Conservation (phyloP, 495 filamentous ascomycete species). For the Penicillium coffeae region DNA sequence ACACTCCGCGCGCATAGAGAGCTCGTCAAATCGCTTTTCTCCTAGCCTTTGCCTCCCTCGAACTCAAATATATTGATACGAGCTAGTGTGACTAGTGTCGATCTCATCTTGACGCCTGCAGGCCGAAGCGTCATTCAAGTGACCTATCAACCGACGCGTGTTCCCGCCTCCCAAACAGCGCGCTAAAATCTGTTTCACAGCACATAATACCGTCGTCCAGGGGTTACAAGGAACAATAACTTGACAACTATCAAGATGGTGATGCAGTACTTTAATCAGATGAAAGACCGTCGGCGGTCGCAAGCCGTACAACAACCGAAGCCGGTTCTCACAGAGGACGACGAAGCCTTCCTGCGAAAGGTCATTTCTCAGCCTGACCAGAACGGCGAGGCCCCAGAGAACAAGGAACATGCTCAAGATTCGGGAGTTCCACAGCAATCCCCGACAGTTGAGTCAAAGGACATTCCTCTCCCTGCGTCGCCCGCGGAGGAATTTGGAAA, state of each 20-base stretch:
- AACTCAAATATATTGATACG: neutral
- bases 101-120: neutral
- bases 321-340: conserved; percentile 50
- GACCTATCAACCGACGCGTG: conserved; percentile 8
- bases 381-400: conserved; percentile 5
- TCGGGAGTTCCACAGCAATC: conserved; percentile 4
- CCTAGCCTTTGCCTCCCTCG: neutral
- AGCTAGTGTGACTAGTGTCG: neutral
- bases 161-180: neutral
- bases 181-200: neutral
- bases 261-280: conserved; percentile 43
- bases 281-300: conserved; percentile 29
- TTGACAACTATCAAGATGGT: neutral
- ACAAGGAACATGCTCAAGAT: neutral
- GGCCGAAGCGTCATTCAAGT: neutral
- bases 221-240: neutral
- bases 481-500: conserved; percentile 37
- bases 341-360: conserved; percentile 52
- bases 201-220: neutral
- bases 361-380: conserved; percentile 36
- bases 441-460: conserved; percentile 22
- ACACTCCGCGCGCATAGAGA: neutral
- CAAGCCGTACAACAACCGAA: conserved; percentile 31
- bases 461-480: conserved; percentile 37
- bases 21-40: neutral